Percentiles rank a stretch among this genome's conserved stretches.
Conservation (phyloP, 257 asterid genomes). For the Craterostigma plantagineum region DNA sequence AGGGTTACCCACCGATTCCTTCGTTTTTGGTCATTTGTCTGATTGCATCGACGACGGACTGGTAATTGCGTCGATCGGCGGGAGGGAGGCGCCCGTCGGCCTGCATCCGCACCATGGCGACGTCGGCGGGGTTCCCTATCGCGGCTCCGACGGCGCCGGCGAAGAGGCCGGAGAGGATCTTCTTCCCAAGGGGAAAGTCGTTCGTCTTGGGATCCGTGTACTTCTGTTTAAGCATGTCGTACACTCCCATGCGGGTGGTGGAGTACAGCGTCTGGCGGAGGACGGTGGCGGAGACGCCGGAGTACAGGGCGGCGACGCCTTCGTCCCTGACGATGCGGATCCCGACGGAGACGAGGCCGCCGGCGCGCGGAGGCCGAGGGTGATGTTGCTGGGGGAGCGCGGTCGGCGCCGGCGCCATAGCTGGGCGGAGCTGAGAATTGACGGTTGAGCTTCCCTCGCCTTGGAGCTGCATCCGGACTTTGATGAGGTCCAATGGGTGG, state of each 20-base stretch:
- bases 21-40: constrained; percentile 32
- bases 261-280: constrained; percentile 48
- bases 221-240: constrained; percentile 39
- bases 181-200: too few relatives aligned
- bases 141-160: constrained; percentile 62
- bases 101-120: constrained; percentile 69
- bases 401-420: constrained; percentile 16
- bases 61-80: constrained; percentile 31
- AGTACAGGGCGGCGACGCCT: constrained; percentile 34
- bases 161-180: constrained; percentile 19
- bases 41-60: constrained; percentile 41
- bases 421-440: constrained; percentile 24
- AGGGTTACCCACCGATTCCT: constrained; percentile 14
- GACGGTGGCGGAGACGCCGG: constrained; percentile 66
- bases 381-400: background rate
- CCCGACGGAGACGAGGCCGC: constrained; percentile 33
- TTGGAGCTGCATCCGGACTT: constrained; percentile 57
- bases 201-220: constrained; percentile 2
- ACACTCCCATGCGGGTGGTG: constrained; percentile 58
- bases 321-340: constrained; percentile 30
- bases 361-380: constrained; percentile 12
- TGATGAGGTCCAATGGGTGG: constrained; percentile 38
- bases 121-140: constrained; percentile 64
- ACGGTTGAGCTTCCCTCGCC: constrained; percentile 22
- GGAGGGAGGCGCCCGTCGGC: constrained; percentile 56